phyloP scores from a whole-genome alignment of 2,329 filamentous ascomycete species.

The Thelonectria olida region DNA sequence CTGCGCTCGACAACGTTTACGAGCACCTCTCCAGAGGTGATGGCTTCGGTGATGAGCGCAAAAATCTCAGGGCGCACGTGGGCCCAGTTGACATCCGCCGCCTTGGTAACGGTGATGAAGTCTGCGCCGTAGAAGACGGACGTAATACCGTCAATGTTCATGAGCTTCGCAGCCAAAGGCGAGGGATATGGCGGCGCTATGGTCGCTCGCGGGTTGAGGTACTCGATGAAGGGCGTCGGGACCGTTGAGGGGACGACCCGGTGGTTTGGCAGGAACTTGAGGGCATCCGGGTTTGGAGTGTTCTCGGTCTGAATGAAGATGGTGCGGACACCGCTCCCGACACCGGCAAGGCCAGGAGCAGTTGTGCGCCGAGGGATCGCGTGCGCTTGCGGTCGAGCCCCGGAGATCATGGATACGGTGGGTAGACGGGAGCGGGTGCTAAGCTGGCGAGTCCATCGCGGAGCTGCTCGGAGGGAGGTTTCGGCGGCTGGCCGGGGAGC shows the following conservation, averaged over 20 bases:
- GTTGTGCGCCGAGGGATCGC: constrained; percentile 18
- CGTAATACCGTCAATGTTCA: constrained; percentile 94
- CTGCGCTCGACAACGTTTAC: constrained; percentile 76
- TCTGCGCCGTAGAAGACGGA: constrained; percentile 93
- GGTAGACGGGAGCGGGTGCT: constrained; percentile 38
- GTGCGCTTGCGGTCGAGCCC: constrained; percentile 33
- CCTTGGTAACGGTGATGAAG: constrained; percentile 97
- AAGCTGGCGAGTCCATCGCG: constrained; percentile 41
- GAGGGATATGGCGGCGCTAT: constrained; percentile 90
- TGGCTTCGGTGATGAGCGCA: constrained; percentile 90
- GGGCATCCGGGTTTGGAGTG: constrained; percentile 93
- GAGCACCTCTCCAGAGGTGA: constrained; percentile 83
- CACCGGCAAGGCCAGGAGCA: constrained; percentile 35
- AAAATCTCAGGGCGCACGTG: constrained; percentile 97
- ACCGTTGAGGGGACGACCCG: constrained; percentile 81
- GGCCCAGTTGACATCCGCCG: constrained; percentile 87
- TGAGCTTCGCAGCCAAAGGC: constrained; percentile 86
- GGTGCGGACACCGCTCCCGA: constrained; percentile 64
- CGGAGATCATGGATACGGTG: constrained; percentile 26
- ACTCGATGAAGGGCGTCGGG: constrained; percentile 85
- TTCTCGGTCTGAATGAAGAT: constrained; percentile 98
- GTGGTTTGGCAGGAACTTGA: constrained; percentile 96
- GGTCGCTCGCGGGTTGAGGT: constrained; percentile 87
- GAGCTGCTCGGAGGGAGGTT: constrained; percentile 31
- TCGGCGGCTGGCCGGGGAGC: constrained; percentile 34